phyloP scores from a whole-genome alignment of 2,329 filamentous ascomycete species.

The Trichoderma brevicompactum region DNA sequence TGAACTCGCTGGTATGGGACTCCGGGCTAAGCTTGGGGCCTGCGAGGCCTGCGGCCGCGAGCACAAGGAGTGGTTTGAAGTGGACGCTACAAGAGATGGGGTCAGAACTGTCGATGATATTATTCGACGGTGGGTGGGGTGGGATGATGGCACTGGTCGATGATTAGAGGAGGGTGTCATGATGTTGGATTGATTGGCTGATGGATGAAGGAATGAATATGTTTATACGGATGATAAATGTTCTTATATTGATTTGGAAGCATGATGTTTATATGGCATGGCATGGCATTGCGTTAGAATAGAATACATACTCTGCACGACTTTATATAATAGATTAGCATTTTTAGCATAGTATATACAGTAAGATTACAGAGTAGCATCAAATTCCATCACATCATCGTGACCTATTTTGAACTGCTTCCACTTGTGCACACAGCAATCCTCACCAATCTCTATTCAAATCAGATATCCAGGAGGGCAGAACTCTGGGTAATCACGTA shows the following conservation, averaged over 20 bases:
- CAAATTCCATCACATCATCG: too few species aligned
- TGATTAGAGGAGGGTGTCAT: background rate
- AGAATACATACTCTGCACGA: background rate
- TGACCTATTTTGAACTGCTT: too few species aligned
- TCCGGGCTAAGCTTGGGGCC: conserved; percentile 57
- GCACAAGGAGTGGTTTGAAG: conserved; percentile 95
- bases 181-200: background rate
- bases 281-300: conserved; percentile 17
- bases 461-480: too few species aligned
- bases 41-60: conserved; percentile 81
- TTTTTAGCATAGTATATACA: background rate
- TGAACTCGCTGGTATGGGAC: conserved; percentile 71
- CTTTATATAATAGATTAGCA: conserved; percentile 4
- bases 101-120: conserved; percentile 70
- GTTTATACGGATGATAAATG: background rate
- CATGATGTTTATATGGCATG: conserved; percentile 15
- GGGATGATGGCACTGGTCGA: conserved; percentile 62
- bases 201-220: background rate
- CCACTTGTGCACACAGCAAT: too few species aligned
- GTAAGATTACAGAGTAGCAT: too few species aligned
- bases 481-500: too few species aligned
- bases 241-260: background rate
- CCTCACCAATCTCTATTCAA: too few species aligned
- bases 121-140: conserved; percentile 82
- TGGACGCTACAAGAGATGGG: conserved; percentile 72